Conservation (phyloP, 108 stramenopile genomes). For the Asterionellopsis glacialis region DNA sequence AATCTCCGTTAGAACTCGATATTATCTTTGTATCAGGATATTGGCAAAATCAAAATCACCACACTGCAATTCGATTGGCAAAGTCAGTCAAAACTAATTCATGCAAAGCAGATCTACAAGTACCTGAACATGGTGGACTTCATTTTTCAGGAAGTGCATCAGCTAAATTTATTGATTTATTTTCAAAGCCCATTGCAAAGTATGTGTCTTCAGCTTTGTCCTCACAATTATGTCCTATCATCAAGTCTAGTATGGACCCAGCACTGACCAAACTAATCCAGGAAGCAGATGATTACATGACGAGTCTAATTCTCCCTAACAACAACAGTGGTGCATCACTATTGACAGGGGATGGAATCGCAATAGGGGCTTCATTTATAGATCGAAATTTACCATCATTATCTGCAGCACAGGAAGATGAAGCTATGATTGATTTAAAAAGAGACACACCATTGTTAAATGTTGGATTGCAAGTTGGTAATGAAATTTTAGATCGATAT, state of each 20-base stretch:
- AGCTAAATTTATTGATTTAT: slow-evolving; percentile 59
- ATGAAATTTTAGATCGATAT: slow-evolving; percentile 29
- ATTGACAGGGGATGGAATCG: background rate
- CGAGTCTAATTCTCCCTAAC: slow-evolving; percentile 12
- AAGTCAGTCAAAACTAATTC: slow-evolving; percentile 3
- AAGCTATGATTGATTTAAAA: slow-evolving; percentile 20
- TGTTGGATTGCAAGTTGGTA: slow-evolving; percentile 11
- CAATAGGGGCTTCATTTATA: background rate
- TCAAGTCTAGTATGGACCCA: slow-evolving; percentile 1
- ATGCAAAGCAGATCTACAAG: slow-evolving; percentile 24
- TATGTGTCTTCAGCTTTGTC: slow-evolving; percentile 2
- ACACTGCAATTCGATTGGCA: slow-evolving; percentile 8
- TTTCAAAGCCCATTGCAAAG: slow-evolving; percentile 42
- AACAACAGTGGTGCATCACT: no score
- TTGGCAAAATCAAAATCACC: background rate
- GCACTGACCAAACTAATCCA: slow-evolving; percentile 23
- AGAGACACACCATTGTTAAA: slow-evolving; percentile 33
- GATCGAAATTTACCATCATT: background rate
- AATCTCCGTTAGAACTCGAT: background rate
- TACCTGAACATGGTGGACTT: slow-evolving; percentile 17
- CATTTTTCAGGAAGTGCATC: slow-evolving; percentile 61
- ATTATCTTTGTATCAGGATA: background rate
- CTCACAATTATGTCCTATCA: background rate
- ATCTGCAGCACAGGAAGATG: slow-evolving; percentile 1
- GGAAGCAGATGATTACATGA: slow-evolving; percentile 16